Base-by-base conservation (phyloP, 176 grass and related monocot species). In the Cenchrus fungigraminus region DNA sequence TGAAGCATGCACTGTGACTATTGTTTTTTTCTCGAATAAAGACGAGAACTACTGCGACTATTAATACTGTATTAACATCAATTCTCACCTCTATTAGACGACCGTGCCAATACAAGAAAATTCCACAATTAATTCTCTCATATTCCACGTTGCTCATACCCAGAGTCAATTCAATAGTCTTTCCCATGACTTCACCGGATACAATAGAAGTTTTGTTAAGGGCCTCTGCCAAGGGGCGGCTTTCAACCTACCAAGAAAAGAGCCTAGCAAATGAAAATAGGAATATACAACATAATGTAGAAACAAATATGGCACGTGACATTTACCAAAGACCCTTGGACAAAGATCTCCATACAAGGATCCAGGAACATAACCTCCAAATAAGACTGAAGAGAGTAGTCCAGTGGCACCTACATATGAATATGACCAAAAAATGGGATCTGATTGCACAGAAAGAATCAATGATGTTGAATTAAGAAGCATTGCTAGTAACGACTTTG, bases 101-200 rank as follows among this genome's bases (percentile, higher is more conserved):
- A 40, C 94, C 94, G 90, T 93, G 94, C 91, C 91, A 97, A 55
- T 97, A 91, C 74, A 97, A 93, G 83, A 74, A 97, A 80, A 97
- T 79, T 51, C 94, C 89, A 47, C 91, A 83, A 28, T 93, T 97
- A 63, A 86, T 79, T 79, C 91, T 86, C 62, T 91, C 84, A 89
- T 82, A 86, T 88, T 97, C 91, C 68, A 83, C 49, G 16, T 89
- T 88, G 76, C 91, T 93, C 77, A 82, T 91, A 50, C 94, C 94
- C 51, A 97, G 63, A 62, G 87, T 91, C 51, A 97, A 79, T 14
- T 78, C 47, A 83, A 93, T 78, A 62, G 66, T 50, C 84, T 68
- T 94, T 71, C 86, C 94, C 87, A 90, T 89, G 64, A 97, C 83
- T 61, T 88, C 73, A 91, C 71, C 90, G 74, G 78, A 79, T 15